Base-by-base conservation (phyloP, 805 yeast genomes). In the Ogataea methylovora region DNA sequence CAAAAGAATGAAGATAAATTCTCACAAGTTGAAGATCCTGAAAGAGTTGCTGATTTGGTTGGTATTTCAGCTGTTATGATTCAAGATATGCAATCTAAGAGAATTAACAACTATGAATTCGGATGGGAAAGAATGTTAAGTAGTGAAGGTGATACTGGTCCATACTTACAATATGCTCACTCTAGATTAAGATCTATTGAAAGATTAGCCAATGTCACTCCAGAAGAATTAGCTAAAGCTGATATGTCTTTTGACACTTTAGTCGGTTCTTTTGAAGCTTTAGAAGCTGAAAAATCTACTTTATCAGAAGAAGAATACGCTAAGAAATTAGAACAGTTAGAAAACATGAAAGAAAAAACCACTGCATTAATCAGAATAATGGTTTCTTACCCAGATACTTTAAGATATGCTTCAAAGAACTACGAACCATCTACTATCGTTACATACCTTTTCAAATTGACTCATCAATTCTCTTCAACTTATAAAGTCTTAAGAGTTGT, bases 61-160 rank as follows among this genome's bases (percentile, higher is more conserved):
- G 99, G 98, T 58, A 83, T 92, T 38, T 82, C 96, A 21, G 98
- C 98, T 5, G 95, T 92, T 41, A 88, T 92, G 95, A 84, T 92
- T 53, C 99, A 92, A 71, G 99, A 92, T 63, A 88, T 92, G 97
- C 94, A 85, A 64, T 79, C 95, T 41, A 92, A 92, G 69, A 82
- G 99, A 63, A 75, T 90, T 62, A 87, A 90, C 69, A 90, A 92
- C 67, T 92, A 92, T 67, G 85, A 80, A 52, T 92, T 92, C 66
- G 84, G 86, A 62, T 92, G 98, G 98, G 86, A 84, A 51, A 83
- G 98, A 69, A 92, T 92, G 97, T 73, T 84, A 29, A 86, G 97
- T 3, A 88, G 92, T 46, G 98, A 92, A 69, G 98, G 98, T 63
- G 98, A 92, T 63, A 92, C 98, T 37, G 98, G 98, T 58, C 97